phyloP scores from a whole-genome alignment of 2,329 filamentous ascomycete species.

The Ceratocystis lukuohia region DNA sequence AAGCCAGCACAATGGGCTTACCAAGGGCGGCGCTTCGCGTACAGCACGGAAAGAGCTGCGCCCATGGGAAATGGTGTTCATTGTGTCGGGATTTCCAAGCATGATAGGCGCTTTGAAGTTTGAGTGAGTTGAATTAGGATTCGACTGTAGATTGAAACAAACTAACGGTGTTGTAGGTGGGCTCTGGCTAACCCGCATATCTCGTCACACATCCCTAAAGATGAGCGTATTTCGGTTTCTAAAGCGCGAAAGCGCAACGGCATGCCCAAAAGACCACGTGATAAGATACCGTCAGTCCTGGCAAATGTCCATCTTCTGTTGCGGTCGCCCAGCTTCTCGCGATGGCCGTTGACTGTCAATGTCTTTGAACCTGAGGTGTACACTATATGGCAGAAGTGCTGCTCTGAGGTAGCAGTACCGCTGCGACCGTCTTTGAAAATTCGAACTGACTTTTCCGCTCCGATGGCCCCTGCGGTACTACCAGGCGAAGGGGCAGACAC shows the following conservation, averaged over 20 bases:
- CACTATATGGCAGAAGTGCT: constrained; percentile 51
- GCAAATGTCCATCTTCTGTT: constrained; percentile 72
- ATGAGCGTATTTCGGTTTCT: constrained; percentile 44
- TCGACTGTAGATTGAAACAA: neutral
- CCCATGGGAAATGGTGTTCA: constrained; percentile 82
- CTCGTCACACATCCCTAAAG: constrained; percentile 60
- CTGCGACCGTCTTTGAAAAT: constrained; percentile 39
- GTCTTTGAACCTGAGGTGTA: constrained; percentile 65
- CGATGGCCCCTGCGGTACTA: constrained; percentile 12
- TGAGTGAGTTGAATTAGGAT: constrained; percentile 46
- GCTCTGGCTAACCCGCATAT: constrained; percentile 76
- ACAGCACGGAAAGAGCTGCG: constrained; percentile 56
- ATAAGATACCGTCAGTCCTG: constrained; percentile 53
- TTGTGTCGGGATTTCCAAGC: constrained; percentile 81
- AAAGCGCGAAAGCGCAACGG: constrained; percentile 39
- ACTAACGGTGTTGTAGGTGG: constrained; percentile 46
- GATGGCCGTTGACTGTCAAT: constrained; percentile 70
- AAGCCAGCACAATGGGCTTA: constrained; percentile 79
- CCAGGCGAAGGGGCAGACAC: constrained; percentile 5
- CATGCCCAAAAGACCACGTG: constrained; percentile 42
- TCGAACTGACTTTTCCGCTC: constrained; percentile 39
- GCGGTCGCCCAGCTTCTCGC: constrained; percentile 61
- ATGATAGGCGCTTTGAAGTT: constrained; percentile 83
- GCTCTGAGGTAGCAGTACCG: constrained; percentile 34
- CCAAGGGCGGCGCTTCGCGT: constrained; percentile 64